Evolutionary conservation across 2,329 filamentous ascomycete genomes (phyloP), one percentile per base, ranked within the genome.

Genomic region (Cephalotrichum gorgonifer): DNA sequence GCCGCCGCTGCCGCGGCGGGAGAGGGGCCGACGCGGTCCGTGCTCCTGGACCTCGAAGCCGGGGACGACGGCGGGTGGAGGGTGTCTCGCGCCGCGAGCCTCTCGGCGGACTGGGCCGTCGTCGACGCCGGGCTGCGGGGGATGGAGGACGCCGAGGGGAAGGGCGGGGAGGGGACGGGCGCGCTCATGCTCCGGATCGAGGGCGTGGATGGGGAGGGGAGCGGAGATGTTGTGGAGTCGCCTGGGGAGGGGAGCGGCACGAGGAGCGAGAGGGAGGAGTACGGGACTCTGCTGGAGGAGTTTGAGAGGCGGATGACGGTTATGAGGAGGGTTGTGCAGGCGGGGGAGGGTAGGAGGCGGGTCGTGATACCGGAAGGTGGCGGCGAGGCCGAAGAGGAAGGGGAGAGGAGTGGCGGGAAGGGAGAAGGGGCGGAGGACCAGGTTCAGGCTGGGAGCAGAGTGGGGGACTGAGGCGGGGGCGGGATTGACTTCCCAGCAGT

Each of bases 51-150:
- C 56, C 64, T 84, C 25, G 66, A 64, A 0, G 64, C 69, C 3
- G 39, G 35, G 7, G 64, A 66, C 14, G 64, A 67, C 14, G 58
- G 62, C 7, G 64, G 69, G 4, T 78, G 75, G 63, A 64, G 66
- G 25, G 78, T 97, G 1, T 70, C 77, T 0, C 80, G 79, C 50
- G 85, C 86, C 1, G 80, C 85, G 39, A 89, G 84, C 53, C 68
- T 96, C 12, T 85, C 80, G 8, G 69, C 82, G 0, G 78, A 84
- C 45, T 97, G 91, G 83, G 78, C 80, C 43, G 70, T 79, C 42
- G 72, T 72, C 1, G 65, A 65, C 42, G 65, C 73, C 14, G 65
- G 63, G 47, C 58, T 80, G 41, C 65, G 65, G 20, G 71, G 65
- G 44, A 70, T 73, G 56, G 68, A 66, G 47, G 65, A 64, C 31